phyloP scores from a whole-genome alignment of 371 early-diverging fungal genomes.

The Lichtheimia hyalospora region DNA sequence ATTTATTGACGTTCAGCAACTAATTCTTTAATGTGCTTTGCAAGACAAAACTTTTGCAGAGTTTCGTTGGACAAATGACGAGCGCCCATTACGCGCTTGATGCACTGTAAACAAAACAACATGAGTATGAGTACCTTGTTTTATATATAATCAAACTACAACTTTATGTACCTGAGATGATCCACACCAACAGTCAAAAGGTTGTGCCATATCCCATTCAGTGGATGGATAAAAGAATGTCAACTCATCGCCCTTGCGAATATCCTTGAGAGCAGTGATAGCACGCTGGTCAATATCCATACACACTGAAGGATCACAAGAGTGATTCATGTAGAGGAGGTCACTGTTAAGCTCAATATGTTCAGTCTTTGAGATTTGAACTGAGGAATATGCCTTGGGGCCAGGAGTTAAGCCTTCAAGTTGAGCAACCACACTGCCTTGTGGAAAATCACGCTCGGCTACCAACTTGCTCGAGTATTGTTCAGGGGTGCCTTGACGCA shows the following conservation, averaged over 20 bases:
- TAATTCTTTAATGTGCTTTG: conserved; percentile 58
- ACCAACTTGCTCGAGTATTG: conserved; percentile 57
- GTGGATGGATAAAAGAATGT: conserved; percentile 84
- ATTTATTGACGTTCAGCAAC: conserved; percentile 37
- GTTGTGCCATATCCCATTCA: conserved; percentile 88
- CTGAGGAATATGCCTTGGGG: conserved; percentile 62
- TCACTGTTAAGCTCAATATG: conserved; percentile 78
- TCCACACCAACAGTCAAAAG: conserved; percentile 85
- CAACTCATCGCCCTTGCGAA: conserved; percentile 66
- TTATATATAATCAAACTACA: too few species aligned
- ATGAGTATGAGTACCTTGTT: neutral
- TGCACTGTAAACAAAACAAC: conserved; percentile 40
- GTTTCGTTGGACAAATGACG: conserved; percentile 46
- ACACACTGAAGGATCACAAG: conserved; percentile 58
- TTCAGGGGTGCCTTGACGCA: conserved; percentile 52
- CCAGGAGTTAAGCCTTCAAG: conserved; percentile 57
- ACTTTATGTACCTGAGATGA: conserved; percentile 32
- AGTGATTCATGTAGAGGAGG: conserved; percentile 53
- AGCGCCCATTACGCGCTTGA: conserved; percentile 65
- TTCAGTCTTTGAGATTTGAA: conserved; percentile 58
- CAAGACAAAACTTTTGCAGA: conserved; percentile 47
- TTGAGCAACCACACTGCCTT: conserved; percentile 56
- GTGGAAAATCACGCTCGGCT: conserved; percentile 42
- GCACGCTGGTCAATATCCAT: conserved; percentile 56
- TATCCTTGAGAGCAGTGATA: conserved; percentile 58